Evolutionary conservation across 1,139 yeast species (phyloP), one percentile per base, ranked within the genome.

Genomic region (Saccharomyces hybrid): DNA sequence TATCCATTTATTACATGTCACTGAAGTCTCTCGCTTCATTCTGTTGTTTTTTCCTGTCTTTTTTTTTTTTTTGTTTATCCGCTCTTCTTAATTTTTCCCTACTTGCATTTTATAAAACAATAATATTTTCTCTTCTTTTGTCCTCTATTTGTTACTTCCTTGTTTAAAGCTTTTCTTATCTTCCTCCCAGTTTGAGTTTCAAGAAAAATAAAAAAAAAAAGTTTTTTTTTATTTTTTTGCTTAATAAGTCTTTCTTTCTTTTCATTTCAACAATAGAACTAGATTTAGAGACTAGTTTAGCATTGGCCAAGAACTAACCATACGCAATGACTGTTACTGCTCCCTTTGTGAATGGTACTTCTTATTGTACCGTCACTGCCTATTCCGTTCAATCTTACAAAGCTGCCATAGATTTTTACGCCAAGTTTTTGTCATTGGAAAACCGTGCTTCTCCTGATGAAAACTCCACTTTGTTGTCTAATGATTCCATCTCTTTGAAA

Each of bases 281-380:
- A 38, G 26, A 38, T 38, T 38, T 38, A 38, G 44, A 38, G 44
- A 38, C 26, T 38, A 38, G 44, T 38, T 38, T 38, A 38, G 44
- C 41, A 27, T 26, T 27, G 34, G 32, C 11, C 46, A 42, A 44
- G 34, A 50, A 16, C 7, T 46, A 46, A 46, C 49, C 26, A 44
- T 21, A 50, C 26, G 46, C 28, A 31, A 65, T 65, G 68, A 61
- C 67, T 53, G 62, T 57, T 50, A 57, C 60, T 49, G 58, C 66
- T 53, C 71, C 72, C 29, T 57, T 68, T 53, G 69, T 68, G 57
- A 68, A 67, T 56, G 72, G 72, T 61, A 68, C 72, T 29, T 64
- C 70, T 38, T 61, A 57, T 55, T 61, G 63, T 58, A 62, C 67
- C 46, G 55, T 68, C 31, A 62, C 59, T 50, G 67, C 72, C 21